Evolutionary conservation across 1,284 basidiomycete species (phyloP).

Genomic region (Sanguinoderma infundibulare): DNA sequence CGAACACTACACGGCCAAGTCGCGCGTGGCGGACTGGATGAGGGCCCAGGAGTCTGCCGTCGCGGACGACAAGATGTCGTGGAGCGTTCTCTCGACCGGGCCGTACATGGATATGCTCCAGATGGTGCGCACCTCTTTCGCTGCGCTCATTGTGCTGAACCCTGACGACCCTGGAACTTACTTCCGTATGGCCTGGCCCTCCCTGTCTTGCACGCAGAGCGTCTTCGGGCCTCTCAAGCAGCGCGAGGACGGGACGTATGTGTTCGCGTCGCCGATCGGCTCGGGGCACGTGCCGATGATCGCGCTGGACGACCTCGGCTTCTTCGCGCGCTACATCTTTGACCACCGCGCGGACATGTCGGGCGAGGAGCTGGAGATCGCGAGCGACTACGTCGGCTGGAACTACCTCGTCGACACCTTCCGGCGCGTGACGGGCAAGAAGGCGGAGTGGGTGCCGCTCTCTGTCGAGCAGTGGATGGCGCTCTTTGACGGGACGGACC

Average conservation of each 20-base stretch:
- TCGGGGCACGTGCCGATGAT: conserved; percentile 35
- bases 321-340: conserved; percentile 43
- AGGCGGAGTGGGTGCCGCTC: conserved; percentile 37
- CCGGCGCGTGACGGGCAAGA: conserved; percentile 44
- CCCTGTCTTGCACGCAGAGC: too few species aligned
- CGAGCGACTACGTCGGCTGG: conserved; percentile 48
- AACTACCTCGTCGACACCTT: conserved; percentile 48
- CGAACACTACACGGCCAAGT: conserved; percentile 42
- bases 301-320: conserved; percentile 38
- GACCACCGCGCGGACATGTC: conserved; percentile 46
- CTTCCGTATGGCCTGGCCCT: too few species aligned
- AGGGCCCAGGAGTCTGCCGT: conserved; percentile 42
- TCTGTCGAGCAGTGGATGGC: conserved; percentile 45
- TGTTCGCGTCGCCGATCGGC: conserved; percentile 28
- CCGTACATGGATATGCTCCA: conserved; percentile 42
- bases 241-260: conserved; percentile 35
- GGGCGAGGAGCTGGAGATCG: conserved; percentile 45
- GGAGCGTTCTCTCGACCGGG: conserved; percentile 44
- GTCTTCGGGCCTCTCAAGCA: conserved; percentile 33
- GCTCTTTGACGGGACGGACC: conserved; percentile 36
- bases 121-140: too few species aligned
- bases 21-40: conserved; percentile 46
- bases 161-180: too few species aligned
- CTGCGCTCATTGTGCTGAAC: too few species aligned
- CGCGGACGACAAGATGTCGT: conserved; percentile 40